Evolutionary conservation across 2,329 filamentous ascomycete species (phyloP), one percentile per base, ranked within the genome.

Genomic region (Camillea tinctor): DNA sequence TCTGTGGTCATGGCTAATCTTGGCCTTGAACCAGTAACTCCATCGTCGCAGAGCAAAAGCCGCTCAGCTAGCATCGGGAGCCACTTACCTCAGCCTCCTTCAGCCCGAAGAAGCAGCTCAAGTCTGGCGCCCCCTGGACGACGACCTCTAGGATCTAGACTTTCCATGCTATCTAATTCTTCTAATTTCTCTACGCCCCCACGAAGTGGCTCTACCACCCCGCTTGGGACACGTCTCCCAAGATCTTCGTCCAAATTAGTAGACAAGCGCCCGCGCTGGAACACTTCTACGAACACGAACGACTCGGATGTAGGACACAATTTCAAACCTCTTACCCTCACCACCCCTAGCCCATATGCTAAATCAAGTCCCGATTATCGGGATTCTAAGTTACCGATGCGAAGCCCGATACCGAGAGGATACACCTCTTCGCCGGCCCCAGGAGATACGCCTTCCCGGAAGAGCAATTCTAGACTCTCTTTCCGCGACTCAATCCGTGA

Each of bases 221-320:
- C 84, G 4, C 82, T 76, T 64, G 68, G 72, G 60, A 68, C 77
- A 74, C 65, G 75, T 68, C 53, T 77, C 54, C 72, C 81, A 57
- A 78, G 81, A 55, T 77, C 83, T 58, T 71, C 77, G 48, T 77
- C 80, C 1, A 79, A 79, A 11, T 66, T 80, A 36, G 72, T 73
- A 20, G 76, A 83, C 59, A 80, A 84, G 59, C 86, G 89, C 55
- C 91, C 91, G 3, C 83, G 87, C 60, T 95, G 91, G 91, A 94
- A 88, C 70, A 71, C 69, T 11, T 90, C 87, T 26, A 85, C 87
- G 5, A 92, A 89, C 68, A 83, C 84, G 4, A 77, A 77, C 6
- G 83, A 87, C 62, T 78, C 87, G n/a, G 82, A 88, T 30, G 83
- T 85, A n/a, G 87, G 88, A 23, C 87, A 90, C 72, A 85, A 86